A percentile compares a stretch with the other conserved stretches of the same genome.
Conservation (phyloP, 2,329 filamentous ascomycete species). For the Trichophyton benhamiae region DNA sequence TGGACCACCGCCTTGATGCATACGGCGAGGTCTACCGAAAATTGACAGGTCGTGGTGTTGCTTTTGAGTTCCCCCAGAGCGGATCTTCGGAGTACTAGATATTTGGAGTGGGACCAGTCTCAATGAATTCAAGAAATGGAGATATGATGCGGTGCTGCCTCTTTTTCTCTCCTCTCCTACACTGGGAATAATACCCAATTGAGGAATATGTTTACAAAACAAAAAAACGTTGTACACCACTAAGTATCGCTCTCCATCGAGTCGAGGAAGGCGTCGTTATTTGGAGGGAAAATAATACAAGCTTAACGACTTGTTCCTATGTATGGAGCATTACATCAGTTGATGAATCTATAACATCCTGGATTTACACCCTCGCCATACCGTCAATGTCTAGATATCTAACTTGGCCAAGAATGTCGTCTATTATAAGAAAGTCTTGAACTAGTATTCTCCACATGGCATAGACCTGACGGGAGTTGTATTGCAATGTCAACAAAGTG, state of each 20-base stretch:
- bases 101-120: background rate
- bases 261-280: background rate
- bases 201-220: background rate
- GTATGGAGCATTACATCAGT: background rate
- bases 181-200: background rate
- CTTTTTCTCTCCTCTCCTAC: constrained; percentile 7
- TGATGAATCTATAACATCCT: background rate
- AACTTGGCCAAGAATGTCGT: background rate
- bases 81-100: constrained; percentile 67
- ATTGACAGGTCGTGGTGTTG: constrained; percentile 88
- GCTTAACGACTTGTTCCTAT: background rate
- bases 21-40: constrained; percentile 99
- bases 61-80: constrained; percentile 96
- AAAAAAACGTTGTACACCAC: constrained; percentile 3
- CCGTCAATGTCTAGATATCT: background rate
- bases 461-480: background rate
- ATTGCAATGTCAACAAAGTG: background rate
- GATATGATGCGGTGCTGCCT: constrained; percentile 4
- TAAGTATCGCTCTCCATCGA: constrained; percentile 3
- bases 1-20: constrained; percentile 98
- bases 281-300: constrained; percentile 5
- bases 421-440: background rate
- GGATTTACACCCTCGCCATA: background rate
- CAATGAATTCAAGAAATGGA: constrained; percentile 4
- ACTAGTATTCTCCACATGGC: too few relatives aligned